A percentile compares a stretch with the other conserved stretches of the same genome.
These are phyloP conservation scores for Strigomonas culicis DNA, from an alignment of 208 protist species.

Conservation along the genomic window DNA sequence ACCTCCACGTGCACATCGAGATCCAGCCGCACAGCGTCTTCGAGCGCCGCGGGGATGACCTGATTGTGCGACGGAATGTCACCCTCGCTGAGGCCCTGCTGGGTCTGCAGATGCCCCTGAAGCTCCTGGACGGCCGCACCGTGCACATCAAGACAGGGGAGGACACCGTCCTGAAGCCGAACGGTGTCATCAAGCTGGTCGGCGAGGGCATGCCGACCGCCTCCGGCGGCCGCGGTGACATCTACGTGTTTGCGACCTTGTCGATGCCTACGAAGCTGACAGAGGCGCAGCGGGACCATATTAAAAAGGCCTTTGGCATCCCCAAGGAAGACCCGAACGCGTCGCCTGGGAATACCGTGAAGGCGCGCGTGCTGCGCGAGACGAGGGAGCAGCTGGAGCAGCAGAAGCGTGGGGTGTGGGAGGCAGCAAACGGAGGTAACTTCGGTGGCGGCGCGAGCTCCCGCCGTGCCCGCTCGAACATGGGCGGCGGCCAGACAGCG, in stretches of 20 bases:
- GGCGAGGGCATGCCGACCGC: slow-evolving; percentile 85
- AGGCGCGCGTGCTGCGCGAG: slow-evolving; percentile 73
- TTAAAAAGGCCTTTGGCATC: slow-evolving; percentile 67
- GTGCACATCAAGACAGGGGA: slow-evolving; percentile 73
- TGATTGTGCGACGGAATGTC: slow-evolving; percentile 91
- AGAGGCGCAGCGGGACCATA: slow-evolving; percentile 46
- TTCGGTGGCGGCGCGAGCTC: slow-evolving; percentile 23
- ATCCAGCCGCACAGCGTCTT: slow-evolving; percentile 93
- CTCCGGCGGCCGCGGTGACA: slow-evolving; percentile 66
- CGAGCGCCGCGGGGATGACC: slow-evolving; percentile 92
- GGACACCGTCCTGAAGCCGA: slow-evolving; percentile 60
- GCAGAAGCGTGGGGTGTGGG: slow-evolving; percentile 68
- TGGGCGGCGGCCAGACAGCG: slow-evolving; percentile 34
- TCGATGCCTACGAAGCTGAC: slow-evolving; percentile 81
- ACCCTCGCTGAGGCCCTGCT: slow-evolving; percentile 93
- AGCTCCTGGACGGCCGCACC: slow-evolving; percentile 89
- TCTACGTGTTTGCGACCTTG: slow-evolving; percentile 79
- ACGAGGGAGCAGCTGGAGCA: slow-evolving; percentile 71
- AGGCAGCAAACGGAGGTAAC: slow-evolving; percentile 33
- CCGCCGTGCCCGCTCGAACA: slow-evolving; percentile 15
- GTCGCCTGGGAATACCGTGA: slow-evolving; percentile 60
- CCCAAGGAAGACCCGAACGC: slow-evolving; percentile 29
- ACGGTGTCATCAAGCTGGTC: slow-evolving; percentile 73
- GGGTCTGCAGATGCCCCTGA: slow-evolving; percentile 82
- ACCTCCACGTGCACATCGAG: slow-evolving; percentile 96